phyloP scores from a whole-genome alignment of 192 early-diverging fungal genomes.

The Backusella macrospora region DNA sequence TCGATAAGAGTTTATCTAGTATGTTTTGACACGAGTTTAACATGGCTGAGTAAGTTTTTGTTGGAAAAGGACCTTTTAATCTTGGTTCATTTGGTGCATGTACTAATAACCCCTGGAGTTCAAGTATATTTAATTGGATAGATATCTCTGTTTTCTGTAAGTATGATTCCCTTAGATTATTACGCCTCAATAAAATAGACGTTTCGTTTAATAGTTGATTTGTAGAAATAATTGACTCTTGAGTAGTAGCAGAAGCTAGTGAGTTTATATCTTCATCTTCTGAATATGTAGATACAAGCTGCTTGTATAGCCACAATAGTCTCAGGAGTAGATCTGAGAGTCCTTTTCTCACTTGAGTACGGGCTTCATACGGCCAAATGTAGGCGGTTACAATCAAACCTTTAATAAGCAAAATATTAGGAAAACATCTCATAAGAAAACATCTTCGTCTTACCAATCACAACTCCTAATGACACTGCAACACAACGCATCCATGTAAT shows the following conservation, averaged over 20 bases:
- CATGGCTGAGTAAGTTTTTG: slow-evolving; percentile 61
- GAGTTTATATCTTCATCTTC: background rate
- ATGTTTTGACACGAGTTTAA: slow-evolving; percentile 71
- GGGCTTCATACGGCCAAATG: slow-evolving; percentile 82
- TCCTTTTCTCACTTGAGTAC: slow-evolving; percentile 72
- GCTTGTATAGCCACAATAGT: slow-evolving; percentile 68
- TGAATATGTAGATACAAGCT: slow-evolving; percentile 57
- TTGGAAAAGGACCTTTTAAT: slow-evolving; percentile 77
- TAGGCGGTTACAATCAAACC: slow-evolving; percentile 56
- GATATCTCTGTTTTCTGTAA: slow-evolving; percentile 67
- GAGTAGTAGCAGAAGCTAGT: background rate
- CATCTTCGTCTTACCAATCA: slow-evolving; percentile 48
- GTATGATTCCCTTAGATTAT: background rate
- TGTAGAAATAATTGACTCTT: slow-evolving; percentile 38
- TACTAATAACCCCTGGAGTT: slow-evolving; percentile 58
- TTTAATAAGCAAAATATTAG: background rate
- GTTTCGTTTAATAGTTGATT: background rate
- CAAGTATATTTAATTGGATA: slow-evolving; percentile 63
- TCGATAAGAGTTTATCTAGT: slow-evolving; percentile 73
- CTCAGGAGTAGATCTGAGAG: slow-evolving; percentile 70
- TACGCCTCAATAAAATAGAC: background rate
- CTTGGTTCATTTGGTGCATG: slow-evolving; percentile 81
- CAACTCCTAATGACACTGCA: slow-evolving; percentile 70
- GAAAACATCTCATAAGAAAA: background rate
- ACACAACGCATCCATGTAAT: slow-evolving; percentile 63